Evolutionary conservation across 768 basidiomycete genomes (phyloP), one percentile per base, ranked within the genome.

Genomic region (Mycena olivaceomarginata): DNA sequence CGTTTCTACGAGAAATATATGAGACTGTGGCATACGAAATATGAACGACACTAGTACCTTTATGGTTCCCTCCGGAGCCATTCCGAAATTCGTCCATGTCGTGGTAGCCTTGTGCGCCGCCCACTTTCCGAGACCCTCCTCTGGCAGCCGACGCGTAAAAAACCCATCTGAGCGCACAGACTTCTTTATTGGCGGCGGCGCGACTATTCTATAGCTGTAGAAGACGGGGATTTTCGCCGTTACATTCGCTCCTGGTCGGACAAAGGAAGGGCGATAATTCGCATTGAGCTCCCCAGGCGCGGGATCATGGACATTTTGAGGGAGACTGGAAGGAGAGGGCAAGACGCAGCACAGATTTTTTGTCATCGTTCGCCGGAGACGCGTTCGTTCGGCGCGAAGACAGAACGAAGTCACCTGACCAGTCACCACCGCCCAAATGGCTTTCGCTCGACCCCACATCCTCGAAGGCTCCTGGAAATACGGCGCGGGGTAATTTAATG

Each of bases 241-340:
- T 25, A 45, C 67, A 72, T 56, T 59, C 18, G 40, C 7, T 66
- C 73, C 80, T 62, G 80, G 74, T 25, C 83, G 83, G 5, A 83
- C 74, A 70, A 90, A 65, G 90, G 90, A n/a, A 90, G 86, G 66
- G 90, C 87, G 67, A 90, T 82, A 77, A 90, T 89, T 70, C 90
- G 90, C 84, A 90, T 84, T 22, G 86, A 18, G 39, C 65, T 31
- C 31, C 31, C 31, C 22, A 31, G 31, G 3, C 41, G 31, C 15
- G 65, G 60, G 40, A 68, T 25, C 67, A 66, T 67, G 5, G 77
- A 66, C 77, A 77, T 77, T n/a, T 22, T 39, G 18, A 40, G 46
- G 40, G 4, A 39, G 13, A 65, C 4, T 10, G 48, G 31, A 12
- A 5, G 62, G 53, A 45, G 39, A 46, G 51, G 8, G 31, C 31